Percentiles rank a stretch among this genome's conserved stretches.
These are phyloP conservation scores for Pichia kudriavzevii DNA, from an alignment of 1,139 yeast genomes.

Conservation along the genomic window DNA sequence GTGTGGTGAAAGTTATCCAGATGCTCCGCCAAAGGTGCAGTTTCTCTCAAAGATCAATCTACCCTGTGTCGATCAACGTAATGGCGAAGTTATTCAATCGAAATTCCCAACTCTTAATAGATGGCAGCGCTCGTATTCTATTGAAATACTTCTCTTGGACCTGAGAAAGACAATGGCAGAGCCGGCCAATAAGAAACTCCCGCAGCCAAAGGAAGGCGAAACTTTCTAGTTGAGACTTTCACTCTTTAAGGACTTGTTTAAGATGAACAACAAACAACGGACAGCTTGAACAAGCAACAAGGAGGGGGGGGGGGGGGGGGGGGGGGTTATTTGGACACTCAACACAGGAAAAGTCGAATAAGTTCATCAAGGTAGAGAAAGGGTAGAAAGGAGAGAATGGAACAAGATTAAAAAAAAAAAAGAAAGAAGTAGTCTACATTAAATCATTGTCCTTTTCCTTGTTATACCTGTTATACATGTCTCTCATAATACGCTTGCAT, in stretches of 20 bases:
- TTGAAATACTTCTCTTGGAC: slow-evolving; percentile 87
- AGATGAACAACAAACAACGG: too few species aligned
- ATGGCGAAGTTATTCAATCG: slow-evolving; percentile 57
- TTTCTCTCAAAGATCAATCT: slow-evolving; percentile 80
- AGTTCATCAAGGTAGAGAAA: too few species aligned
- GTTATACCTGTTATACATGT: slow-evolving; percentile 1
- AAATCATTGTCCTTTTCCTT: too few species aligned
- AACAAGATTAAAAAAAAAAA: too few species aligned
- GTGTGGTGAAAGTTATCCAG: slow-evolving; percentile 85
- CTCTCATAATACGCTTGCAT: slow-evolving; percentile 25
- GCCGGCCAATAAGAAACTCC: slow-evolving; percentile 71
- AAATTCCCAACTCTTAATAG: slow-evolving; percentile 64
- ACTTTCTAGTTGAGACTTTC: too few species aligned
- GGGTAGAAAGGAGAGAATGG: too few species aligned
- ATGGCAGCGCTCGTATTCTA: slow-evolving; percentile 85
- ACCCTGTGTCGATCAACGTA: slow-evolving; percentile 69
- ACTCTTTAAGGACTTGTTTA: too few species aligned
- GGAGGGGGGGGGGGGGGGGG: too few species aligned
- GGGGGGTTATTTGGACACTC: too few species aligned
- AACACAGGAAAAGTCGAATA: too few species aligned
- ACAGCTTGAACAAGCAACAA: too few species aligned
- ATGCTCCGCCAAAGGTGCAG: slow-evolving; percentile 71
- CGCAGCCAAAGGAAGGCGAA: slow-evolving; percentile 88
- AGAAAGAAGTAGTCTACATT: too few species aligned
- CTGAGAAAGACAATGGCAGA: slow-evolving; percentile 85